Base-by-base conservation (phyloP, 257 asterid species). In the Echites panduratus region DNA sequence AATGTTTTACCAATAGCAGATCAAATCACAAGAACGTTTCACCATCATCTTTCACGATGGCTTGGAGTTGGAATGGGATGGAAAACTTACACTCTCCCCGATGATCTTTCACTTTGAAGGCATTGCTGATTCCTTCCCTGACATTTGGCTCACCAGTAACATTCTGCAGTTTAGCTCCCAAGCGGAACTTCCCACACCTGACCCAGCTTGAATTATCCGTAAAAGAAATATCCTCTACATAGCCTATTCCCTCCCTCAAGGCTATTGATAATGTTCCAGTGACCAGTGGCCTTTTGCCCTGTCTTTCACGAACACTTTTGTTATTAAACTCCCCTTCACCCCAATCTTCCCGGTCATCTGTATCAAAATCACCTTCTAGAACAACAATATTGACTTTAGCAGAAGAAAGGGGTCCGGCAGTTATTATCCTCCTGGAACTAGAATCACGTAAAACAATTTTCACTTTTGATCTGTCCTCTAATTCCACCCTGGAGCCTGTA, bases 141-240 rank as follows among this genome's bases (percentile, higher is more conserved):
- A 94, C 75, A 68, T 76, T 74, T 12, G 27, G 54, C 24, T 84
- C 86, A 70, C 75, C 77, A 43, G 84, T 73, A 63, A 19, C 27
- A 38, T 52, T n/a, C 44, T 56, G 78, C 43, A 76, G 76, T 78
- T 78, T 84, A 35, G 83, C 87, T 3, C 89, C 97, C 79, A 94
- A 79, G 66, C 96, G 85, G 70, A 94, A 94, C 76, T 79, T 91
- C 57, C 97, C 91, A 75, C 96, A 84, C 79, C 96, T 87, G 40
- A 73, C 76, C 99, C 99, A 94, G 82, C 97, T 91, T 3, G 97
- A 91, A 74, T 94, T 94, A 74, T 94, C 99, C 0, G 99, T 91
- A 77, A 94, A 86, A 79, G 74, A 77, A 67, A 92, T 40, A 26
- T 94, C 90, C 9, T 88, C 89, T 22, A 91, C 26, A 78, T 66